Evolutionary conservation across 2,329 filamentous ascomycete genomes (phyloP), one percentile per base, ranked within the genome.

Genomic region (Neoscytalidium dimidiatum): DNA sequence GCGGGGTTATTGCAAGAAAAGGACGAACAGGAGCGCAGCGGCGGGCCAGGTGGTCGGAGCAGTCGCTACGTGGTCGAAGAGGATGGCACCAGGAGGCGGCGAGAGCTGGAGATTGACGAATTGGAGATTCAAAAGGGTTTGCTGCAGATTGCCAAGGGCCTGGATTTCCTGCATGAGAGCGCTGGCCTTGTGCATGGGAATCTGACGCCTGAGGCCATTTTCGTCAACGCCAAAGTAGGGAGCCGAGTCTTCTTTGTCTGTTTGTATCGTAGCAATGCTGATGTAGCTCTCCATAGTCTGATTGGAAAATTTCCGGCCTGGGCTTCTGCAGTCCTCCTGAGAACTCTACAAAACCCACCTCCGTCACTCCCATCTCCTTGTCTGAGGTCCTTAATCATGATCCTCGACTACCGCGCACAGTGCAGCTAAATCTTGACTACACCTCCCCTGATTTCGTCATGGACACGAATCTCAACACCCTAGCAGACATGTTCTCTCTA

Each of bases 261-360:
- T 58, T 8, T 29, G 63, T 64, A 49, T 51, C 2, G 21, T 60
- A 53, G 53, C 63, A 23, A 33, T 65, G 35, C 63, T 65, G 44
- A 65, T 60, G 46, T 31, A 46, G 41, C 26, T 11, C 41, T 66
- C 70, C 63, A 77, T 78, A 92, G 89, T 96, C 92, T 53, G 95
- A 99, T 78, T 99, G 95, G 95, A 99, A 99, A 77, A 92, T 99
- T 67, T 94, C 93, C 71, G 95, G 94, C n/a, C 85, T 99, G 43
- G 88, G 91, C 0, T 99, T 97, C 77, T 92, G 91, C 74, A 91
- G 91, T 51, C 91, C 93, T 14, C 87, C 92, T 56, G 91, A 93
- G 70, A 86, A 87, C 71, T 91, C 91, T 21, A 89, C 87, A 29
- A 89, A 90, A 69, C 84, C 89, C 51, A 91, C 92, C 3, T 90